Evolutionary conservation across 129 eudicot genomes (phyloP), one percentile per base, ranked within the genome.

Genomic region (Lactuca saligna): DNA sequence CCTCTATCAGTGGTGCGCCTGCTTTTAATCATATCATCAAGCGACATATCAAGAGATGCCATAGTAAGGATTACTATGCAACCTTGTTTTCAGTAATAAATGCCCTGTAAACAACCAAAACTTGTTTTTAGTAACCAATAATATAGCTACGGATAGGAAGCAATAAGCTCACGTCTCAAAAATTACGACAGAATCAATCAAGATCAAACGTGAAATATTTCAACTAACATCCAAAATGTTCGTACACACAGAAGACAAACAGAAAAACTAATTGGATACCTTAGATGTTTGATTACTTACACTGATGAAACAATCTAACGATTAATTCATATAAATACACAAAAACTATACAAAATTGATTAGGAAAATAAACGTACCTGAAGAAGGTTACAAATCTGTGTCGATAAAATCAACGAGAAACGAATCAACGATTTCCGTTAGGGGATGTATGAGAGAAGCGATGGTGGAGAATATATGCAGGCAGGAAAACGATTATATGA

Each of bases 31-130:
- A 81, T 81, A 72, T 89, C 95, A 48, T 84, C 96, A 35, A 93
- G 82, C n/a, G 96, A 71, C 79, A 83, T 81, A 81, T 89, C 92
- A 79, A 93, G 57, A 20, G 88, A 80, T 75, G 97, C 91, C 97
- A 90, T 90, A 50, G 39, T 7, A 31, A 54, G 34, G 15, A 14
- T 70, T 35, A 34, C 33, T 54, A 51, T 11, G 68, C 59, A 44
- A 75, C 57, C 35, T 56, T 70, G 49, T 58, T 44, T 71, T 59
- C 69, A 44, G 77, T 66, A 48, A 46, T 46, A 54, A 4, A 35
- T 16, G 14, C n/a, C 17, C 12, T 17, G 69, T 79, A 29, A 79
- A 63, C 13, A 38, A 29, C 17, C 61, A 71, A 7, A 12, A 42
- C 49, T 42, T 2, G 38, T 35, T 4, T 35, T 35, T 35, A 35